phyloP scores from a whole-genome alignment of 2,329 filamentous ascomycete species.

The Tolypocladium inflatum region DNA sequence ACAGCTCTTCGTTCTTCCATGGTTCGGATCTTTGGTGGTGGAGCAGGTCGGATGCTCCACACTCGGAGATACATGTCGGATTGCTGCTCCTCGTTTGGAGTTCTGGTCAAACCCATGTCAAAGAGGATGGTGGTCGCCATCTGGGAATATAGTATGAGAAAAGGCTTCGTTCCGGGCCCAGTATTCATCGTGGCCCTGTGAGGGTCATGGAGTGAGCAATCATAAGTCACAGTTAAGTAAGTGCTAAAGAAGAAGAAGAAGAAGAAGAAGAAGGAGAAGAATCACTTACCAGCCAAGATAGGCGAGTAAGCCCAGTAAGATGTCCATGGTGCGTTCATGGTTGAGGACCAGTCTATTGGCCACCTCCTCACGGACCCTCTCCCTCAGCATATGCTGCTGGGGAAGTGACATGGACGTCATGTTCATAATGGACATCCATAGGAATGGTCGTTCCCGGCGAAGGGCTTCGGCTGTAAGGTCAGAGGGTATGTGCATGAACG shows the following conservation, averaged over 20 bases:
- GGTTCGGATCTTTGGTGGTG: slow-evolving; percentile 24
- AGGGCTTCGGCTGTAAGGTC: slow-evolving; percentile 28
- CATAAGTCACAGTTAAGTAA: neutral
- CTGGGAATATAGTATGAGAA: slow-evolving; percentile 32
- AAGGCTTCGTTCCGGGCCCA: slow-evolving; percentile 27
- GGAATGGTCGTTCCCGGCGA: slow-evolving; percentile 31
- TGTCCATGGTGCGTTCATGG: slow-evolving; percentile 39
- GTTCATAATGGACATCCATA: slow-evolving; percentile 40
- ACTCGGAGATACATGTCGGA: slow-evolving; percentile 25
- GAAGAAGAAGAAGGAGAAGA: too few relatives aligned
- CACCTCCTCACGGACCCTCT: slow-evolving; percentile 32
- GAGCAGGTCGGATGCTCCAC: slow-evolving; percentile 15
- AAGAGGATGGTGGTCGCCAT: slow-evolving; percentile 32
- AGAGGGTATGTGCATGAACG: slow-evolving; percentile 31
- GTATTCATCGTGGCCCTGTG: slow-evolving; percentile 28
- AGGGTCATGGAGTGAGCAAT: neutral
- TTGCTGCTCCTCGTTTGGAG: slow-evolving; percentile 24
- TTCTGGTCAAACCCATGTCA: slow-evolving; percentile 35
- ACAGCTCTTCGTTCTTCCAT: slow-evolving; percentile 40
- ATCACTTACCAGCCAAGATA: slow-evolving; percentile 2
- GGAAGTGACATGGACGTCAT: slow-evolving; percentile 31
- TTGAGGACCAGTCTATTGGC: slow-evolving; percentile 36
- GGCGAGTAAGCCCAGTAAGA: slow-evolving; percentile 39
- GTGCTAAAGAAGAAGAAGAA: too few relatives aligned
- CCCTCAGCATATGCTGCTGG: slow-evolving; percentile 28